A percentile compares a stretch with the other conserved stretches of the same genome.
These are phyloP conservation scores for Pneumocystis murina DNA, from an alignment of 1,139 yeast species.

Conservation along the genomic window DNA sequence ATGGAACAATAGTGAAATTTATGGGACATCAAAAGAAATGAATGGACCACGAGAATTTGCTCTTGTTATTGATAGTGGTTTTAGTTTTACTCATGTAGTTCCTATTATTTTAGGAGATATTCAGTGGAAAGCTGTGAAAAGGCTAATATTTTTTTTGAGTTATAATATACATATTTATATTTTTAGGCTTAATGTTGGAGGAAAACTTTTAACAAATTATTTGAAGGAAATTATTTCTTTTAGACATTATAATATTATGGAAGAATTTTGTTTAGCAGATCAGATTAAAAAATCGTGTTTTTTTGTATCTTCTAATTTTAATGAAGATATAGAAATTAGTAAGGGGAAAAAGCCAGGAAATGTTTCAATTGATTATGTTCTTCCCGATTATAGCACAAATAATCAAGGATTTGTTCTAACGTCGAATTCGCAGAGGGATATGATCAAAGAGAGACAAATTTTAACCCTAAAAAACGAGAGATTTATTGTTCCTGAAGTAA, in stretches of 20 bases:
- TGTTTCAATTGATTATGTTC: conserved; percentile 43
- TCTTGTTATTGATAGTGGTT: conserved; percentile 78
- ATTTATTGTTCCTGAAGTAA: conserved; percentile 71
- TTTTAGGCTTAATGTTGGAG: conserved; percentile 51
- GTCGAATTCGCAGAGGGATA: not conserved
- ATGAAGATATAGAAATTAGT: conserved; percentile 33
- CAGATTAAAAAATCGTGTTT: conserved; percentile 72
- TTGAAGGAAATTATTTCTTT: conserved; percentile 74
- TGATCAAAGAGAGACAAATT: conserved; percentile 40
- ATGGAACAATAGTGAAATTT: conserved; percentile 31
- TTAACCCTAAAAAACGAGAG: conserved; percentile 65
- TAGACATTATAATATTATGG: conserved; percentile 85
- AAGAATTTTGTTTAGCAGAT: conserved; percentile 73
- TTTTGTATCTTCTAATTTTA: conserved; percentile 56
- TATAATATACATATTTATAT: conserved; percentile 1
- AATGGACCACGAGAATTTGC: conserved; percentile 38
- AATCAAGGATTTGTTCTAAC: conserved; percentile 31
- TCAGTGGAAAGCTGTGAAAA: conserved; percentile 61
- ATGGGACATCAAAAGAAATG: not conserved
- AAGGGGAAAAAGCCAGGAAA: conserved; percentile 3
- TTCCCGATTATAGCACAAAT: conserved; percentile 50
- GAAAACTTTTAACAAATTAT: conserved; percentile 67
- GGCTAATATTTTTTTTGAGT: conserved; percentile 24
- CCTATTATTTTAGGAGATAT: conserved; percentile 74
- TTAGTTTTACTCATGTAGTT: conserved; percentile 69